A percentile compares a stretch with the other conserved stretches of the same genome.
These are phyloP conservation scores for Phialocephala subalpina DNA, from an alignment of 2,329 filamentous ascomycete genomes.

Conservation along the genomic window DNA sequence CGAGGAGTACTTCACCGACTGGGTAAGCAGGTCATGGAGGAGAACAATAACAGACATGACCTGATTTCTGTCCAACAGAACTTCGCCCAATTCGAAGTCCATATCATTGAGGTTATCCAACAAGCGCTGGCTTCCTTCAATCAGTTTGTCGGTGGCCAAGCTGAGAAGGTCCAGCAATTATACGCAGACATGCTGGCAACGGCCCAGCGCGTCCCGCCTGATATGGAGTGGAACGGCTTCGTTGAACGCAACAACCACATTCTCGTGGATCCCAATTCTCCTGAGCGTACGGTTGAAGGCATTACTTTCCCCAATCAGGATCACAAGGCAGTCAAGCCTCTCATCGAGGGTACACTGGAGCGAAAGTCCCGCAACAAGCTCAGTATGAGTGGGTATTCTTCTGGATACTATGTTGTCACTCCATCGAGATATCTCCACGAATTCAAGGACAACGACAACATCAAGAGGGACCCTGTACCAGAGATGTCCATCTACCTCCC, in stretches of 20 bases:
- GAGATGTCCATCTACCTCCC: conserved; percentile 93
- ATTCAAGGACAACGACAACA: conserved; percentile 89
- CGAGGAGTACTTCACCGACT: conserved; percentile 84
- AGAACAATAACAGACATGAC: conserved; percentile 96
- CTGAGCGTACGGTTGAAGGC: conserved; percentile 75
- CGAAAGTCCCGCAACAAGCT: conserved; percentile 90
- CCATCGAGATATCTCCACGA: conserved; percentile 91
- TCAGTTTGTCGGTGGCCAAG: conserved; percentile 80
- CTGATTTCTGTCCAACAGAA: conserved; percentile 90
- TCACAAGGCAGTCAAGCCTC: conserved; percentile 78
- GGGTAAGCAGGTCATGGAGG: conserved; percentile 89
- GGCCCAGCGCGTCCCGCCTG: conserved; percentile 77
- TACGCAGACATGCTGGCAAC: conserved; percentile 84
- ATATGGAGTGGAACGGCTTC: conserved; percentile 95
- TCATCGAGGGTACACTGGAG: conserved; percentile 89
- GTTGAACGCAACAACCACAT: conserved; percentile 72
- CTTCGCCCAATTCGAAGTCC: conserved; percentile 86
- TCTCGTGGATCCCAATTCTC: conserved; percentile 79
- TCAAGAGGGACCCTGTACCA: conserved; percentile 76
- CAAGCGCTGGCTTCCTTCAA: conserved; percentile 84
- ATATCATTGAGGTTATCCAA: conserved; percentile 85
- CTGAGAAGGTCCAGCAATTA: conserved; percentile 81
- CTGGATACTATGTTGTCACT: conserved; percentile 90
- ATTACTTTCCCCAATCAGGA: conserved; percentile 90
- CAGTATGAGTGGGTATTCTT: conserved; percentile 75